phyloP scores from a whole-genome alignment of 164 flowering plant species.

The Euptelea pleiosperma region DNA sequence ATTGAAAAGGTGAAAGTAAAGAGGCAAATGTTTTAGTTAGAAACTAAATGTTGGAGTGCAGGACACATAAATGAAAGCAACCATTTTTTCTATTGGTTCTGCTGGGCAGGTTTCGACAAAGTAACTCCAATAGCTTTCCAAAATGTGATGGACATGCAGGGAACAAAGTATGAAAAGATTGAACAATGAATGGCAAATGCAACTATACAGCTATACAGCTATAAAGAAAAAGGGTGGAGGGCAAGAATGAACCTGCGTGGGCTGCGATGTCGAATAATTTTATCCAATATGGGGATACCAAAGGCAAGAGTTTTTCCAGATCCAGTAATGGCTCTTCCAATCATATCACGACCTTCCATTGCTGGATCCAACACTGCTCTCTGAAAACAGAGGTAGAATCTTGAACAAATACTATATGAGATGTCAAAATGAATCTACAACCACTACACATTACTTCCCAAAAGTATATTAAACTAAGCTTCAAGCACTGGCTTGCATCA shows the following conservation, averaged over 20 bases:
- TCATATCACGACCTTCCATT: constrained; percentile 90
- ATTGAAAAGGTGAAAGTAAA: not conserved
- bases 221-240: not conserved
- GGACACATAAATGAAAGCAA: not conserved
- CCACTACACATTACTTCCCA: not conserved
- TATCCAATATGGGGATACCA: constrained; percentile 47
- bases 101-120: no score
- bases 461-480: no score
- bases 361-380: constrained; percentile 93
- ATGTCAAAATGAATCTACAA: not conserved
- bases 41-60: no score
- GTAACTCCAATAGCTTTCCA: no score
- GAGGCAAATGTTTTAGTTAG: no score
- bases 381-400: constrained; percentile 27
- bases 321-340: constrained; percentile 89
- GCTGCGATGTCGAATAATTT: constrained; percentile 35
- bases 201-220: no score
- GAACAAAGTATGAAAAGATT: not conserved
- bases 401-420: not conserved
- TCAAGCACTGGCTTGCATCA: no score
- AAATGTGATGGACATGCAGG: not conserved
- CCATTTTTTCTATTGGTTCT: no score
- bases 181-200: not conserved
- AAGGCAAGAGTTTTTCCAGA: constrained; percentile 58
- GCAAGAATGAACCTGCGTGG: constrained; percentile 18